Evolutionary conservation across 1,139 yeast genomes (phyloP), one percentile per base, ranked within the genome.

Genomic region (Hyphopichia burtonii): DNA sequence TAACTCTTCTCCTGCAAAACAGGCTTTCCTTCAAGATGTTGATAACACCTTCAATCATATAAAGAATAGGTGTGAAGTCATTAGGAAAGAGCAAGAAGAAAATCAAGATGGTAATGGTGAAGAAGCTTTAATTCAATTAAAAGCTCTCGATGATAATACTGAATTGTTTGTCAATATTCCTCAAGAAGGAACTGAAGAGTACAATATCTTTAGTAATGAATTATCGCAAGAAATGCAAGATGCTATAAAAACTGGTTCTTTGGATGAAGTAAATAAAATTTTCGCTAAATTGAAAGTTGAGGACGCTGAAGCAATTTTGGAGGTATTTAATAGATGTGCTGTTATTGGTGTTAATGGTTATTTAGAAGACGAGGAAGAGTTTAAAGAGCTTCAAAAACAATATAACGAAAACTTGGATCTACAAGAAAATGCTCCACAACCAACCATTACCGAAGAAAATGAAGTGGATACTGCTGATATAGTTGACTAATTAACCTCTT

Each of bases 121-220:
- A 20, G 93, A 83, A 50, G 94, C 86, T 41, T 80, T 82, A 50
- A 90, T 93, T 51, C 98, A 93, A 64, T 71, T 93, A 55, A 86
- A 88, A 55, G 82, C 96, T 0, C 78, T 91, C 41, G 98, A 93
- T 63, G 96, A 94, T 30, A 78, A 82, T 46, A 79, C 93, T 1
- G 83, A 86, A 61, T 73, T 93, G 39, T 72, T 80, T 40, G 91
- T 93, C 15, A 77, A 74, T 43, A 69, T 90, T 16, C 99, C 99
- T 3, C 67, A 71, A 49, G 68, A 71, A 44, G 63, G 65, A 7
- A 73, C 83, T 3, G 71, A 73, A 41, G 86, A 81, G 38, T 82
- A 78, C 55, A 71, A 74, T 42, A 65, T 74, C 1, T 86, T 84
- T 55, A 54, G 64, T 22, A 68, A 76, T 14, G 63, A 78, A 42